Percentiles rank a stretch among this genome's conserved stretches.
Evolutionary conservation across 345 rosid genomes (phyloP).

Genomic region (Hibiscus tridactylites): DNA sequence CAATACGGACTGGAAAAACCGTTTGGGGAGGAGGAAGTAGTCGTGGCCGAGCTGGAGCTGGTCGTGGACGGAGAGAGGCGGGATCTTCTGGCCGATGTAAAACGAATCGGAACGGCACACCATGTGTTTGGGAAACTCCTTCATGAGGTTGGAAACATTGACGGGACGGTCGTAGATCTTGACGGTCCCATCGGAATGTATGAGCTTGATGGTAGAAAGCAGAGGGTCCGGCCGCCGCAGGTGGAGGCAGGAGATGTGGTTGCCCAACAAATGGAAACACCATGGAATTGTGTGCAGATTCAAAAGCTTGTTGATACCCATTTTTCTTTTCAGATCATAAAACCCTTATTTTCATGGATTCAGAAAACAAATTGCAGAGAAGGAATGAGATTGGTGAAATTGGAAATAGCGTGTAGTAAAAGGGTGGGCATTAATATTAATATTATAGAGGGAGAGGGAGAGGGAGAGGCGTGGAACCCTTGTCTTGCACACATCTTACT

Average conservation of each 20-base stretch:
- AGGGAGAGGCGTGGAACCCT: no score
- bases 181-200: slow-evolving; percentile 59
- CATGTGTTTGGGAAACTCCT: slow-evolving; percentile 67
- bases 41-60: slow-evolving; percentile 66
- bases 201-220: slow-evolving; percentile 38
- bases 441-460: not conserved
- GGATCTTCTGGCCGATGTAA: slow-evolving; percentile 79
- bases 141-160: slow-evolving; percentile 46
- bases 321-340: not conserved
- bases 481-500: not conserved
- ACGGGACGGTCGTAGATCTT: slow-evolving; percentile 51
- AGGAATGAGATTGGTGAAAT: not conserved
- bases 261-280: slow-evolving; percentile 22
- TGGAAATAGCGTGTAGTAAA: no score
- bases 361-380: not conserved
- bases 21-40: slow-evolving; percentile 73
- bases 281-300: slow-evolving; percentile 11
- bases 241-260: slow-evolving; percentile 27
- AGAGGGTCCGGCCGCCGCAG: slow-evolving; percentile 12
- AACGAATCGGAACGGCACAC: slow-evolving; percentile 72
- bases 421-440: no score
- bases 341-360: not conserved
- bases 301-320: slow-evolving; percentile 16
- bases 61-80: slow-evolving; percentile 51
- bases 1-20: slow-evolving; percentile 53